phyloP scores from a whole-genome alignment of 257 asterid species.

The Lycium ferocissimum region DNA sequence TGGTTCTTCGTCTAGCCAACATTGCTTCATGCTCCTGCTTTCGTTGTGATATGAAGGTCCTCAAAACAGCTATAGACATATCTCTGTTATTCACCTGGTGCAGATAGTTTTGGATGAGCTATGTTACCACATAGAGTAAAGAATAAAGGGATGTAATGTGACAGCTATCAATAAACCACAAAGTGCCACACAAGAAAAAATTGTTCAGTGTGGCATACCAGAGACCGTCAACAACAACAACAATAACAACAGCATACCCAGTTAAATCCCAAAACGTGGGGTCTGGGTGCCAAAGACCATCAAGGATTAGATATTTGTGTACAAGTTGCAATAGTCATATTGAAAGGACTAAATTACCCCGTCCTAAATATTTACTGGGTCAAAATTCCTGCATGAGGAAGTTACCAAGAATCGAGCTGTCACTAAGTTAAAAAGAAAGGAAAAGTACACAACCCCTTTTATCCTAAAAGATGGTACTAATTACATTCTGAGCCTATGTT shows the following conservation, averaged over 20 bases:
- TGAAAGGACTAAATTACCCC: neutral
- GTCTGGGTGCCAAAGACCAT: neutral
- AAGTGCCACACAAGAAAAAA: neutral
- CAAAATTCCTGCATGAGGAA: neutral
- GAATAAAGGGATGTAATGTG: neutral
- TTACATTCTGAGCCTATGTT: slow-evolving; percentile 17
- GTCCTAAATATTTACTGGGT: neutral
- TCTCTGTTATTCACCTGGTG: slow-evolving; percentile 93
- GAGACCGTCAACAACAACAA: no score
- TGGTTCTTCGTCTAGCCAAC: slow-evolving; percentile 55
- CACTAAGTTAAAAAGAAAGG: neutral
- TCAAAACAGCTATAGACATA: slow-evolving; percentile 93
- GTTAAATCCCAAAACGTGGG: no score
- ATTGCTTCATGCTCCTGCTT: slow-evolving; percentile 69
- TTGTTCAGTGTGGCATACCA: neutral
- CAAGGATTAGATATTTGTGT: neutral
- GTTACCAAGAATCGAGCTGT: neutral
- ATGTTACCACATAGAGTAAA: neutral
- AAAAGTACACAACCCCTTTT: neutral
- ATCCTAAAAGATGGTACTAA: neutral
- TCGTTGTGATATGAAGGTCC: slow-evolving; percentile 73
- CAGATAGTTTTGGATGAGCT: slow-evolving; percentile 30
- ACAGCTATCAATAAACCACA: slow-evolving; percentile 8
- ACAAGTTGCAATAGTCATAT: neutral
- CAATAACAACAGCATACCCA: no score